A percentile compares a stretch with the other conserved stretches of the same genome.
These are phyloP conservation scores for Perkinsus olseni DNA, from an alignment of 169 alveolate genomes.

Conservation along the genomic window DNA sequence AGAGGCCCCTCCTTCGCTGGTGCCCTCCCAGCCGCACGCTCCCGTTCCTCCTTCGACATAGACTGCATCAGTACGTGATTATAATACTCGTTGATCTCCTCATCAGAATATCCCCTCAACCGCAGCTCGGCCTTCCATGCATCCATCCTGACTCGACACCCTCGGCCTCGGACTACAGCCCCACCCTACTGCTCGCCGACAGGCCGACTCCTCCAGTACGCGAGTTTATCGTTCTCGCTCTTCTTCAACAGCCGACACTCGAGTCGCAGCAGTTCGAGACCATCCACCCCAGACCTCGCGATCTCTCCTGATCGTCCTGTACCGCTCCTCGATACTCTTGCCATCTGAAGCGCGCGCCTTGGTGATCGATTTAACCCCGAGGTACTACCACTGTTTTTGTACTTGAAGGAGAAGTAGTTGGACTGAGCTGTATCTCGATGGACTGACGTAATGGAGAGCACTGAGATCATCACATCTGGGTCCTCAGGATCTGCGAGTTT, in stretches of 20 bases:
- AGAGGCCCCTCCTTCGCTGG: too few species aligned
- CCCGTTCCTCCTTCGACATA: neutral
- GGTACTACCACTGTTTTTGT: neutral
- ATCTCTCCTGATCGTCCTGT: neutral
- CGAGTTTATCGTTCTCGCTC: neutral
- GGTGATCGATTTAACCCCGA: neutral
- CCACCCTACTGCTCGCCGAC: neutral
- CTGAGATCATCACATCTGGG: neutral
- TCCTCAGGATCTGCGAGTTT: neutral
- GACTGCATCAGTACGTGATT: neutral
- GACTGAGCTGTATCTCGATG: neutral
- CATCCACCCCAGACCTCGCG: neutral
- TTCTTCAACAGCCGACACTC: neutral
- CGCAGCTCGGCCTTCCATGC: neutral
- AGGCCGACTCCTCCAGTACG: neutral
- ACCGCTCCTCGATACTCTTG: neutral
- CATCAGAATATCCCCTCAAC: neutral
- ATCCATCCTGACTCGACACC: neutral
- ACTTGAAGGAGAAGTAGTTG: neutral
- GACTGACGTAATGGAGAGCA: neutral
- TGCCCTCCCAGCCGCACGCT: too few species aligned
- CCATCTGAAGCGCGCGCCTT: neutral
- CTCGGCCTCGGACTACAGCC: neutral
- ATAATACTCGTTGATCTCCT: neutral
- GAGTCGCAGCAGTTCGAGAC: neutral